A percentile compares a stretch with the other conserved stretches of the same genome.
Conservation (phyloP, 768 basidiomycete genomes). For the Dioszegia crocea region DNA sequence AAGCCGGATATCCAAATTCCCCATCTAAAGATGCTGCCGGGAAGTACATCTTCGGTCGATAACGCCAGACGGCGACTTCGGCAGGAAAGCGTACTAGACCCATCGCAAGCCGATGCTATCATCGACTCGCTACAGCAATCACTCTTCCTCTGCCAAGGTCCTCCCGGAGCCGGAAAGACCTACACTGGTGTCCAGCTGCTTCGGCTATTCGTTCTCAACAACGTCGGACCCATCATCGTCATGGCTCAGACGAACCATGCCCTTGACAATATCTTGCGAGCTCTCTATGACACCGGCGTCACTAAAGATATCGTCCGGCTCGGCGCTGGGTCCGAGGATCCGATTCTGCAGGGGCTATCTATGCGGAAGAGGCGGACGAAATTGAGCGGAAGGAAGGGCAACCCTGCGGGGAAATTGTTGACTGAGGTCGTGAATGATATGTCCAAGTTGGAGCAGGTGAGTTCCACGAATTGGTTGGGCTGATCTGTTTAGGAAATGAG, state of each 20-base stretch:
- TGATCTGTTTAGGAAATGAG: not conserved
- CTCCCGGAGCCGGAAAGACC: conserved; percentile 76
- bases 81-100: conserved; percentile 58
- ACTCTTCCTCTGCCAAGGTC: conserved; percentile 71
- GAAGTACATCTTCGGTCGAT: not conserved
- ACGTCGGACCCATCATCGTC: conserved; percentile 49
- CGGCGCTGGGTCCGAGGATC: conserved; percentile 53
- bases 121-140: conserved; percentile 61
- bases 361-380: not conserved
- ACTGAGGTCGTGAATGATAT: not conserved
- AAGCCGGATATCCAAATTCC: too few species aligned
- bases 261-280: conserved; percentile 65
- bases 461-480: conserved; percentile 46
- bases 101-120: conserved; percentile 63
- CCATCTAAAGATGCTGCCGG: too few species aligned
- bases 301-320: conserved; percentile 64
- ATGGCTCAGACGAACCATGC: conserved; percentile 76
- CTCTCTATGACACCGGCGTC: conserved; percentile 63
- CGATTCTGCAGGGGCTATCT: conserved; percentile 7
- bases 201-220: conserved; percentile 60
- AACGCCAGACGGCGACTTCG: conserved; percentile 26
- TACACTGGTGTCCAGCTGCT: conserved; percentile 68
- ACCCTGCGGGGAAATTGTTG: not conserved
- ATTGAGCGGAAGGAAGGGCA: not conserved
- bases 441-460: conserved; percentile 7